phyloP scores from a whole-genome alignment of 1,284 basidiomycete species.

The Caloboletus firmus region DNA sequence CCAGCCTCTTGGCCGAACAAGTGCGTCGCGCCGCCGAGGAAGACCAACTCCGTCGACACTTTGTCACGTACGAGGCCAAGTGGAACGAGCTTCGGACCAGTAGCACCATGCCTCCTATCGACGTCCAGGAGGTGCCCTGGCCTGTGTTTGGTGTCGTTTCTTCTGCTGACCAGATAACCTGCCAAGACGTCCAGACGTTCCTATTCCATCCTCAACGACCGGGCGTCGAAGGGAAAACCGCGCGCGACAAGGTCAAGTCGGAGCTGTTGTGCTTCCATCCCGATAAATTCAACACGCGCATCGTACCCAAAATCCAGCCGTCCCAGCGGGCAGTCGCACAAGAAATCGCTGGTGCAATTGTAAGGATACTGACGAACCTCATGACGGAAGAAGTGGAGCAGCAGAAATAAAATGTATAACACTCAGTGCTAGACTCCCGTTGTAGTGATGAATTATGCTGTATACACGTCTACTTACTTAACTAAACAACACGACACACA shows the following conservation, averaged over 20 bases:
- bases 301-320: slow-evolving; percentile 44
- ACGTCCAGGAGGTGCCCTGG: slow-evolving; percentile 47
- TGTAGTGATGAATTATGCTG: background rate
- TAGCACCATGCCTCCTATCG: slow-evolving; percentile 15
- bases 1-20: slow-evolving; percentile 15
- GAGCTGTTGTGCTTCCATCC: slow-evolving; percentile 57
- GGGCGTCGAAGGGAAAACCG: slow-evolving; percentile 32
- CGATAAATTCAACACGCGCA: slow-evolving; percentile 46
- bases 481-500: slow-evolving; percentile 1
- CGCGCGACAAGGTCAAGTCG: slow-evolving; percentile 39
- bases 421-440: background rate
- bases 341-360: slow-evolving; percentile 47
- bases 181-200: slow-evolving; percentile 39
- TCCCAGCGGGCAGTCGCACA: slow-evolving; percentile 45
- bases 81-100: slow-evolving; percentile 40
- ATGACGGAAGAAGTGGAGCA: slow-evolving; percentile 25
- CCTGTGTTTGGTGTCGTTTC: slow-evolving; percentile 36
- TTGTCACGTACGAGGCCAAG: slow-evolving; percentile 38
- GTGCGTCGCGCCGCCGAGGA: slow-evolving; percentile 5
- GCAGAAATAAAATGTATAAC: background rate
- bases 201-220: slow-evolving; percentile 38
- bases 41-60: slow-evolving; percentile 7
- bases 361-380: slow-evolving; percentile 41
- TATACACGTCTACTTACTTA: background rate
- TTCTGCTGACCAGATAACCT: slow-evolving; percentile 32